Evolutionary conservation across 352 stramenopile species (phyloP).

Genomic region (Globisporangium mamillatum): DNA sequence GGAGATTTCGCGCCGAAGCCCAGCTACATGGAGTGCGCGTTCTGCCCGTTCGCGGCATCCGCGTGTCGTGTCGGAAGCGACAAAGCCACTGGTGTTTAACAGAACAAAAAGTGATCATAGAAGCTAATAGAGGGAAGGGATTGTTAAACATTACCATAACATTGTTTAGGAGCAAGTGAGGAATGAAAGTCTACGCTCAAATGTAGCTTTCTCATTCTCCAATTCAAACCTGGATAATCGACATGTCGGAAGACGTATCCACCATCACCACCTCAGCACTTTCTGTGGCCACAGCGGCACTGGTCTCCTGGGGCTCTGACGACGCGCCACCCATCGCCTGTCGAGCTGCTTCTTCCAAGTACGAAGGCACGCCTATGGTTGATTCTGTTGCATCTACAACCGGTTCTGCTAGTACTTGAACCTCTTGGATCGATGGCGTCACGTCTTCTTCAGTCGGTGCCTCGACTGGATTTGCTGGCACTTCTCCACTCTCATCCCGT

Average conservation of each 20-base stretch:
- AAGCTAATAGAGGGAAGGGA: neutral
- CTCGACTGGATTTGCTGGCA: neutral
- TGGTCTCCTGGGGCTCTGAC: neutral
- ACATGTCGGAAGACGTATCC: neutral
- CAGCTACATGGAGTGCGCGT: constrained; percentile 59
- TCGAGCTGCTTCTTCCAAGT: neutral
- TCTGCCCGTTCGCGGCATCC: constrained; percentile 69
- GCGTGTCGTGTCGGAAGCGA: constrained; percentile 37
- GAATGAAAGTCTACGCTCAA: too few species aligned
- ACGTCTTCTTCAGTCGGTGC: neutral
- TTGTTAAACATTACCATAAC: neutral
- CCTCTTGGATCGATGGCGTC: neutral
- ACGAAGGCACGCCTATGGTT: neutral
- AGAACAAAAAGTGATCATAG: neutral
- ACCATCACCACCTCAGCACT: neutral
- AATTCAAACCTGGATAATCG: constrained; percentile 9
- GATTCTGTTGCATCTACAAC: neutral
- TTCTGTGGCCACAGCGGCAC: neutral
- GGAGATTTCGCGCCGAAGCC: constrained; percentile 56
- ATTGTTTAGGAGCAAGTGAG: neutral
- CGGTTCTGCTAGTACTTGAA: neutral
- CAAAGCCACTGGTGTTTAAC: constrained; percentile 7
- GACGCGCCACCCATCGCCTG: neutral
- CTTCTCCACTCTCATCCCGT: neutral
- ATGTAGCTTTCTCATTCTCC: neutral